These are phyloP conservation scores for Cystobasidium tubakii DNA, from an alignment of 768 basidiomycete genomes.

Conservation along the genomic window DNA sequence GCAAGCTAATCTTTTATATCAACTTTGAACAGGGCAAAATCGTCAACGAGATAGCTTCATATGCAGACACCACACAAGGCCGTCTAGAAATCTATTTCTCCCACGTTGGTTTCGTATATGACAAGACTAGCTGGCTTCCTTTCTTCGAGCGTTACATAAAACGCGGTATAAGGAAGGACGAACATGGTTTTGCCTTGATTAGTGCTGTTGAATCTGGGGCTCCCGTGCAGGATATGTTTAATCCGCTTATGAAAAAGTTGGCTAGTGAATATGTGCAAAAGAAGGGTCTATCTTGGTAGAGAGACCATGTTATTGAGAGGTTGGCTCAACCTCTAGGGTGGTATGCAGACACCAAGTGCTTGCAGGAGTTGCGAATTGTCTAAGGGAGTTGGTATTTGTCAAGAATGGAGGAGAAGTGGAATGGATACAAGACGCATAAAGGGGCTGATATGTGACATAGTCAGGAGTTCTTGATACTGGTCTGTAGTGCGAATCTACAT, in stretches of 20 bases:
- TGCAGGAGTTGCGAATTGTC: too few species aligned
- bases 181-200: neutral
- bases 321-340: too few species aligned
- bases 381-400: too few species aligned
- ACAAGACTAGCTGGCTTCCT: neutral
- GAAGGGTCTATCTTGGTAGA: neutral
- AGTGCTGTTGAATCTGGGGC: neutral
- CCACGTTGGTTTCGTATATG: conserved; percentile 13
- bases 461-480: too few species aligned
- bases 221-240: neutral
- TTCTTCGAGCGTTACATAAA: neutral
- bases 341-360: too few species aligned
- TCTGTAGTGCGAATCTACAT: too few species aligned
- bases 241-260: neutral
- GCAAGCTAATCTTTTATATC: too few species aligned
- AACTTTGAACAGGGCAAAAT: neutral
- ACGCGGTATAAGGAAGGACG: neutral
- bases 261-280: neutral
- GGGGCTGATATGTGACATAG: too few species aligned
- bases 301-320: neutral
- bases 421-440: too few species aligned
- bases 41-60: conserved; percentile 6
- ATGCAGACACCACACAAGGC: neutral
- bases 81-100: conserved; percentile 10
- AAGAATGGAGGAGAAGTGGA: too few species aligned